These are phyloP conservation scores for Fragosphaeria purpurea DNA, from an alignment of 2,329 filamentous ascomycete genomes.

Conservation along the genomic window DNA sequence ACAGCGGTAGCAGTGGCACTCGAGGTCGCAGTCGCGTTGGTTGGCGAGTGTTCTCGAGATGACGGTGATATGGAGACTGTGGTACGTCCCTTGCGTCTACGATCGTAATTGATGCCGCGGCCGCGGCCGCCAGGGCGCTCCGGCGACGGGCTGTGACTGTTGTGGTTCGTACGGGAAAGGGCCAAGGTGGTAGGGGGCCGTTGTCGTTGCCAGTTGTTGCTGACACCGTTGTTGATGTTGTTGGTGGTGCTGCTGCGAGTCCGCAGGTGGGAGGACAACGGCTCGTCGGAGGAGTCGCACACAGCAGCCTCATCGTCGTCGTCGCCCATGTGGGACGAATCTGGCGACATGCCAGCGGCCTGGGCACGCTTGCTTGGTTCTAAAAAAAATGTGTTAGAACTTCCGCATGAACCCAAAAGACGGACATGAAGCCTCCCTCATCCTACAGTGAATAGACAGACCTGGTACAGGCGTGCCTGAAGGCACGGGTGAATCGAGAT, in stretches of 20 bases:
- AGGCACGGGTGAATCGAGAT: slow-evolving; percentile 42
- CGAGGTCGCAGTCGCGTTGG: background rate
- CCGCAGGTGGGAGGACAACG: slow-evolving; percentile 17
- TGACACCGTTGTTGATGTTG: background rate
- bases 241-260: slow-evolving; percentile 22
- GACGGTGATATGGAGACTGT: background rate
- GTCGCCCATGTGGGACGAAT: slow-evolving; percentile 23
- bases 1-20: background rate
- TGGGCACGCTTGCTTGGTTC: slow-evolving; percentile 24
- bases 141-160: slow-evolving; percentile 23
- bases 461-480: slow-evolving; percentile 40
- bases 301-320: slow-evolving; percentile 15
- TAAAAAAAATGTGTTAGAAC: slow-evolving; percentile 10
- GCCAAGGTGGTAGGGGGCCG: slow-evolving; percentile 26
- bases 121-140: slow-evolving; percentile 16
- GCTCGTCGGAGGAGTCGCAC: slow-evolving; percentile 14
- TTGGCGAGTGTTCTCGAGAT: too few species aligned
- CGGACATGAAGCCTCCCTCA: slow-evolving; percentile 1
- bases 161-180: slow-evolving; percentile 29
- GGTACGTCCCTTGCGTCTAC: background rate
- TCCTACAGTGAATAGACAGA: slow-evolving; percentile 12
- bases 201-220: background rate
- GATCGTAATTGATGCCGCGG: slow-evolving; percentile 8
- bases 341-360: background rate
- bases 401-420: slow-evolving; percentile 1